These are phyloP conservation scores for Hygrophorus pudorinus DNA, from an alignment of 768 basidiomycete genomes.

Conservation along the genomic window DNA sequence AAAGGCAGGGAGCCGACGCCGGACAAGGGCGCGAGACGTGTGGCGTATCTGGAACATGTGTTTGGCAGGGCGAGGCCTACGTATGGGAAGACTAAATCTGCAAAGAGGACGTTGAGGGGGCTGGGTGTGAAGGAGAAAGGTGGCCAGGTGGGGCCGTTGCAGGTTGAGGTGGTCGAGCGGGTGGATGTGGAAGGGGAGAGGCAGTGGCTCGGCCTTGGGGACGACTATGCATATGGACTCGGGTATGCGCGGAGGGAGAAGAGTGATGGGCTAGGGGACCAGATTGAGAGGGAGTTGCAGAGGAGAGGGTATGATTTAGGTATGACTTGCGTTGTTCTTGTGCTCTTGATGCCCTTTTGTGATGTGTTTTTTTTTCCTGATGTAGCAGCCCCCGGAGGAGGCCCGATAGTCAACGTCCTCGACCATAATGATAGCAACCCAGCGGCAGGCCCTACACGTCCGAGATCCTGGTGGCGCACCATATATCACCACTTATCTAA, in stretches of 20 bases:
- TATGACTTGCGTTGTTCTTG: slow-evolving; percentile 12
- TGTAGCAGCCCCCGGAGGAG: slow-evolving; percentile 9
- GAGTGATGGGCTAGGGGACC: slow-evolving; percentile 42
- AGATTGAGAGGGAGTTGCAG: slow-evolving; percentile 44
- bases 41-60: slow-evolving; percentile 32
- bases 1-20: slow-evolving; percentile 45
- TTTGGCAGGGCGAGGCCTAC: slow-evolving; percentile 30
- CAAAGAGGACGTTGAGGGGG: too few relatives aligned
- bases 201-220: slow-evolving; percentile 43
- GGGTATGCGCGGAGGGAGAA: slow-evolving; percentile 29
- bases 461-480: slow-evolving; percentile 49
- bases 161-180: slow-evolving; percentile 31
- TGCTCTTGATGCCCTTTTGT: neutral
- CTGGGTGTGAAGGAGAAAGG: slow-evolving; percentile 6
- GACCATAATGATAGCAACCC: slow-evolving; percentile 9
- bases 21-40: slow-evolving; percentile 32
- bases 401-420: slow-evolving; percentile 12
- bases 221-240: slow-evolving; percentile 36
- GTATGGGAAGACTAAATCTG: neutral
- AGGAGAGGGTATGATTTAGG: slow-evolving; percentile 34
- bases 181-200: slow-evolving; percentile 33
- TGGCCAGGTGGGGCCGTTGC: slow-evolving; percentile 18
- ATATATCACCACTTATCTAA: slow-evolving; percentile 45
- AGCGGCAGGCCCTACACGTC: slow-evolving; percentile 16
- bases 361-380: slow-evolving; percentile 4